A percentile compares a stretch with the other conserved stretches of the same genome.
These are phyloP conservation scores for Primulina tabacum DNA, from an alignment of 257 asterid species.

Conservation along the genomic window DNA sequence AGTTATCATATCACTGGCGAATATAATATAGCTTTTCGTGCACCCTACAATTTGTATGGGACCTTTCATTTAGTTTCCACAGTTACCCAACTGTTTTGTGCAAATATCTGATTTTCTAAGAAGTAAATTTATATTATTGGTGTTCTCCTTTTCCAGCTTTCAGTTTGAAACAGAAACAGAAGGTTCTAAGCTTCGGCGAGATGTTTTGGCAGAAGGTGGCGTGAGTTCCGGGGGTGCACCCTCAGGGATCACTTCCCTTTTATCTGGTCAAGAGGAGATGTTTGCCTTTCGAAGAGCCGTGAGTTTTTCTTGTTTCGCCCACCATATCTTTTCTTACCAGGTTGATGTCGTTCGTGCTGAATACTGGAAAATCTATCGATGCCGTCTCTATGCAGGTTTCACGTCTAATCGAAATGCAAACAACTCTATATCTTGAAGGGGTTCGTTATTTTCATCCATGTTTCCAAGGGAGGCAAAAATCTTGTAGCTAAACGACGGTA, in stretches of 20 bases:
- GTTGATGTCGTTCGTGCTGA: neutral
- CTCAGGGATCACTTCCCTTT: conserved; percentile 63
- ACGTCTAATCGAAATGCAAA: conserved; percentile 90
- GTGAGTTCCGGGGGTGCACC: conserved; percentile 73
- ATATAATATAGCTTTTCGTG: no score
- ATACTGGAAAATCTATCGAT: neutral
- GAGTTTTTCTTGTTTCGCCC: conserved; percentile 33
- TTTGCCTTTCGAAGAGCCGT: conserved; percentile 97
- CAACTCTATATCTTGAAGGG: conserved; percentile 67
- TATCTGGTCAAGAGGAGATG: conserved; percentile 90
- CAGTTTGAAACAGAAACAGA: conserved; percentile 95
- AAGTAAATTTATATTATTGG: neutral
- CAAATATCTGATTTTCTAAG: no score
- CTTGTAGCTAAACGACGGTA: conserved; percentile 21
- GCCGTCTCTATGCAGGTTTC: conserved; percentile 55
- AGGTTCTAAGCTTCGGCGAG: conserved; percentile 72
- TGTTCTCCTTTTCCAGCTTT: conserved; percentile 52
- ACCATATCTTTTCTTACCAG: neutral
- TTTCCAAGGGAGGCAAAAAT: conserved; percentile 42
- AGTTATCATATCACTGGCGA: no score
- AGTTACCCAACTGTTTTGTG: no score
- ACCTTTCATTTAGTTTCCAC: no score
- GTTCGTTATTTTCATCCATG: conserved; percentile 66
- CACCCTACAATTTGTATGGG: no score
- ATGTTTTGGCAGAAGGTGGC: conserved; percentile 75